phyloP scores from a whole-genome alignment of 306 rosid genomes.

The Begonia masoniana region DNA sequence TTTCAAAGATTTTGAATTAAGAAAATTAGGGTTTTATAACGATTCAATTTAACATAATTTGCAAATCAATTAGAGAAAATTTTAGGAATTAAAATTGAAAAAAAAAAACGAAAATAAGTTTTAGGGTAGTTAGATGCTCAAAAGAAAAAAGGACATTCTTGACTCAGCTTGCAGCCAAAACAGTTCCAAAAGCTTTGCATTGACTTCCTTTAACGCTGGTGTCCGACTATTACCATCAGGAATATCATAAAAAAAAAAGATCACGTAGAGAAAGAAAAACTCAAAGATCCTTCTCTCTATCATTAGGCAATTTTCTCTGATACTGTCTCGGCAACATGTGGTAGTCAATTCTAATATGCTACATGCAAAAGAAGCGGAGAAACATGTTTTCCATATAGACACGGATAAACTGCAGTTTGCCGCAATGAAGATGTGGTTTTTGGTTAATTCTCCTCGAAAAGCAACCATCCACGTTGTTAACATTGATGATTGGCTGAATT shows the following conservation, averaged over 20 bases:
- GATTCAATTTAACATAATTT: too few species aligned
- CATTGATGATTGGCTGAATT: constrained; percentile 92
- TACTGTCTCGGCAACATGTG: constrained; percentile 80
- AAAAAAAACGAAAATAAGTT: too few species aligned
- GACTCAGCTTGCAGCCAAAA: constrained; percentile 90
- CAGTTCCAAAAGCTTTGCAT: constrained; percentile 81
- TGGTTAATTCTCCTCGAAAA: constrained; percentile 62
- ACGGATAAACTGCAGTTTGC: constrained; percentile 82
- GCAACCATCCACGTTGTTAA: constrained; percentile 70
- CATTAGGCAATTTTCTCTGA: constrained; percentile 96
- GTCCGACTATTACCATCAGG: constrained; percentile 63
- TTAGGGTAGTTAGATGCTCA: too few species aligned
- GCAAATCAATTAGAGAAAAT: too few species aligned
- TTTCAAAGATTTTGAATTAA: too few species aligned
- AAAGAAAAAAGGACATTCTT: constrained; percentile 80
- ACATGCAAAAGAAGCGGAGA: constrained; percentile 76
- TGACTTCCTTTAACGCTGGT: constrained; percentile 83
- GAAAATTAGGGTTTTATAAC: too few species aligned
- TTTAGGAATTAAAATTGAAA: too few species aligned
- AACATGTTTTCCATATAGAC: constrained; percentile 88
- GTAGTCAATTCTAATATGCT: constrained; percentile 80
- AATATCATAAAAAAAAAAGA: constrained; percentile 36
- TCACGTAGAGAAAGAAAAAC: constrained; percentile 37
- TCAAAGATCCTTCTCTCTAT: constrained; percentile 65
- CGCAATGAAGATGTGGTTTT: constrained; percentile 94